Percentiles rank a stretch among this genome's conserved stretches.
phyloP scores from a whole-genome alignment of 202 grass and related monocot species.

The Panicum virgatum region DNA sequence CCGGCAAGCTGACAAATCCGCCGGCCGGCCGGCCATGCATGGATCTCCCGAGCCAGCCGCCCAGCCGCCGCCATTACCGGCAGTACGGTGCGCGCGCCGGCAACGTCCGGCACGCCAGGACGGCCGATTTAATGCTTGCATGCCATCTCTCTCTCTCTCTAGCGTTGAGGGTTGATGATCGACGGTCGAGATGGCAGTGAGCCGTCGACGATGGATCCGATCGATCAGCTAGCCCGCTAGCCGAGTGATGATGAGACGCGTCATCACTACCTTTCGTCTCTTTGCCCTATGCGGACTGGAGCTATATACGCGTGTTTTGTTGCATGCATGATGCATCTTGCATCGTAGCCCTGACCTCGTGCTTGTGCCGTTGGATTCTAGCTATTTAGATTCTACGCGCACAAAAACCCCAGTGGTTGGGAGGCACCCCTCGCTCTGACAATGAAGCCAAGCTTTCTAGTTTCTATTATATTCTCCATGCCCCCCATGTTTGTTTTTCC shows the following conservation, averaged over 20 bases:
- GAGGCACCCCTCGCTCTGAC: neutral
- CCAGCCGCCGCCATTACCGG: neutral
- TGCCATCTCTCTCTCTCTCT: too few relatives aligned
- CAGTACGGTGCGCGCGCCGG: neutral
- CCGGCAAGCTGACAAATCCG: too few relatives aligned
- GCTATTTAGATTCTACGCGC: neutral
- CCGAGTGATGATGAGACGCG: too few relatives aligned
- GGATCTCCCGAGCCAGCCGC: neutral
- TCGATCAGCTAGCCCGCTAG: too few relatives aligned
- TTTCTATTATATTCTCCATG: too few relatives aligned
- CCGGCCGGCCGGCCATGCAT: too few relatives aligned
- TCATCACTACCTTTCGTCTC: neutral
- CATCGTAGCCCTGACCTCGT: neutral
- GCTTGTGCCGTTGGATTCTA: neutral
- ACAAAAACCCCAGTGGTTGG: neutral
- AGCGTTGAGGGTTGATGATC: too few relatives aligned
- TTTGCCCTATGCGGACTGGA: neutral
- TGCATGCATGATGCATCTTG: neutral
- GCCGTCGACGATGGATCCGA: too few relatives aligned
- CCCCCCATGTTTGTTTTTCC: too few relatives aligned
- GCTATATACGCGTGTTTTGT: neutral
- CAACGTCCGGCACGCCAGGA: neutral
- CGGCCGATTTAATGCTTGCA: too few relatives aligned
- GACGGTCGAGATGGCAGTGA: too few relatives aligned
- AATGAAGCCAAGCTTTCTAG: neutral